Percentiles rank a stretch among this genome's conserved stretches.
Conservation (phyloP, 2,329 filamentous ascomycete species). For the Amauroascus verrucosus region DNA sequence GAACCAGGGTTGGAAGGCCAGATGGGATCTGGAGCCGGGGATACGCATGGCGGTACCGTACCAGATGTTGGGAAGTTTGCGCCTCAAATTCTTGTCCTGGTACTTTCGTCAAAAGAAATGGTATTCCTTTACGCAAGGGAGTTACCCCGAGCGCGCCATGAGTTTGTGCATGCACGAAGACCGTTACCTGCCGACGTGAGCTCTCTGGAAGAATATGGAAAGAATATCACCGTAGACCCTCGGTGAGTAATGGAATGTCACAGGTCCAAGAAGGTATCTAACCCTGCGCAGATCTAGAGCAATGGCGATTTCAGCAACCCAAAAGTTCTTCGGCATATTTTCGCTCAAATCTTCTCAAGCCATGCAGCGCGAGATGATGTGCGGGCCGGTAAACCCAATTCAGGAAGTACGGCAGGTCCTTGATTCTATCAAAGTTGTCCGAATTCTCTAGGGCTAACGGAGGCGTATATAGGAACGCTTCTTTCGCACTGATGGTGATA, state of each 20-base stretch:
- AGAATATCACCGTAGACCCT: constrained; percentile 68
- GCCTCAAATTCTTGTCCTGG: constrained; percentile 70
- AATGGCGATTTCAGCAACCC: constrained; percentile 59
- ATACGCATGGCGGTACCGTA: constrained; percentile 11
- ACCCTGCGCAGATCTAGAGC: constrained; percentile 39
- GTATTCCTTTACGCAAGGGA: constrained; percentile 63
- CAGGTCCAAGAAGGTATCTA: constrained; percentile 1
- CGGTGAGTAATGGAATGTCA: constrained; percentile 42
- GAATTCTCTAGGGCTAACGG: neutral
- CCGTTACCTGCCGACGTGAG: constrained; percentile 49
- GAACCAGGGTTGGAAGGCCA: constrained; percentile 30
- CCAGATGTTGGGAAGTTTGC: constrained; percentile 40
- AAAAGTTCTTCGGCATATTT: constrained; percentile 61
- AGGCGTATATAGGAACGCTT: constrained; percentile 34
- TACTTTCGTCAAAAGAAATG: constrained; percentile 61
- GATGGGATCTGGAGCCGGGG: constrained; percentile 19
- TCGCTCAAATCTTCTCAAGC: constrained; percentile 50
- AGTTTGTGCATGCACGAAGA: constrained; percentile 53
- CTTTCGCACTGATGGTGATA: constrained; percentile 55
- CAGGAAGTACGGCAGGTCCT: constrained; percentile 36
- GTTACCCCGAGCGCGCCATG: constrained; percentile 36
- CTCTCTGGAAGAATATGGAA: constrained; percentile 46
- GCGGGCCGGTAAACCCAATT: constrained; percentile 49
- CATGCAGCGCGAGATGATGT: constrained; percentile 43
- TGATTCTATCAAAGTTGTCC: neutral